A percentile compares a stretch with the other conserved stretches of the same genome.
Evolutionary conservation across 345 rosid species (phyloP).

Genomic region (Eutrema yunnanense): DNA sequence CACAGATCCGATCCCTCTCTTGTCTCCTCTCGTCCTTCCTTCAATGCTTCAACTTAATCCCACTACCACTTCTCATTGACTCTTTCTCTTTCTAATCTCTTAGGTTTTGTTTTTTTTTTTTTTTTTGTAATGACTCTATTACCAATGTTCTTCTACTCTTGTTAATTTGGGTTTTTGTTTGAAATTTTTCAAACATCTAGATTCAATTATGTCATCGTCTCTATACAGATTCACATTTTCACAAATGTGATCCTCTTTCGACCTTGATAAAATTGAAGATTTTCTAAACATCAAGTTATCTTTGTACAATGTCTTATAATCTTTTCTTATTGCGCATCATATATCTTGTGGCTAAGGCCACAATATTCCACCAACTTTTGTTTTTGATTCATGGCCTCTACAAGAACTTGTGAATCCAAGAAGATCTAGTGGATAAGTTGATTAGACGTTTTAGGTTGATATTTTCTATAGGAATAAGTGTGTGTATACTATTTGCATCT

Average conservation of each 20-base stretch:
- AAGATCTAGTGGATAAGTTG: not conserved
- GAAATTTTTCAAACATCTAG: not conserved
- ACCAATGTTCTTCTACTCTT: not conserved
- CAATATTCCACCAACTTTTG: not conserved
- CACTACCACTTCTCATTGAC: constrained; percentile 22
- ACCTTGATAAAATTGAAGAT: not conserved
- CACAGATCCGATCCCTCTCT: constrained; percentile 71
- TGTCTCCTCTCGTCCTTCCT: constrained; percentile 79
- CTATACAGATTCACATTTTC: not conserved
- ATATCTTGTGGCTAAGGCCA: not conserved
- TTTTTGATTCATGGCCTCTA: not conserved
- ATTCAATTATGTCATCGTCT: not conserved
- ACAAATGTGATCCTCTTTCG: not conserved
- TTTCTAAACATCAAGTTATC: not conserved
- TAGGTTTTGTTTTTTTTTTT: not conserved
- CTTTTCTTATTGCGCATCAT: not conserved
- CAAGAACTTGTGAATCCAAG: not conserved
- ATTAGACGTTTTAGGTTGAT: not conserved
- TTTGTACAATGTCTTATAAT: not conserved
- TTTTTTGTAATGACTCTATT: not conserved
- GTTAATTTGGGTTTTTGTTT: not conserved
- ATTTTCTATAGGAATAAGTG: no score
- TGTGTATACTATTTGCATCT: no score
- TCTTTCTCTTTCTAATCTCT: not conserved
- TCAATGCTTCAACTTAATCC: constrained; percentile 34